Conservation (phyloP, 768 basidiomycete genomes). For the Auricularia sp. region DNA sequence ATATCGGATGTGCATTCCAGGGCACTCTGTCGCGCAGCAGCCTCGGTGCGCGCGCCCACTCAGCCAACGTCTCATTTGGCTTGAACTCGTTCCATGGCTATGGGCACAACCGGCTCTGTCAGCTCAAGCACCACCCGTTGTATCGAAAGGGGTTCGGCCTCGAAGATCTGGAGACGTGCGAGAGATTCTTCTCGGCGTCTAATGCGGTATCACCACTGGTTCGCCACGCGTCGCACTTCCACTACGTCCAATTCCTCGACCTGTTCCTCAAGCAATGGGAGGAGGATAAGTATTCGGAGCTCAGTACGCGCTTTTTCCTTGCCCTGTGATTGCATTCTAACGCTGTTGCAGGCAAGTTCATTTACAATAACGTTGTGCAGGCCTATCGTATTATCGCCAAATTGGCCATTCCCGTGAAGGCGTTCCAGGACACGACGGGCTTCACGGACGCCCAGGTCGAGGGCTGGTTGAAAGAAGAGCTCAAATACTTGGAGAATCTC, state of each 20-base stretch:
- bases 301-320: constrained; percentile 4
- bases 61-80: background rate
- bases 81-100: constrained; percentile 9
- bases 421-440: background rate
- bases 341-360: background rate
- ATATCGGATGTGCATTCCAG: constrained; percentile 1
- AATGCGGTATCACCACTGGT: constrained; percentile 9
- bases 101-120: constrained; percentile 13
- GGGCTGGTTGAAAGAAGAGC: background rate
- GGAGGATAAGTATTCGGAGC: constrained; percentile 11
- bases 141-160: constrained; percentile 9
- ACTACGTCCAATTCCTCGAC: constrained; percentile 8
- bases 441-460: background rate
- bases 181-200: constrained; percentile 11
- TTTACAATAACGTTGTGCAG: background rate
- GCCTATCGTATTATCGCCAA: background rate
- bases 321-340: background rate
- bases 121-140: constrained; percentile 11
- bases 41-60: background rate
- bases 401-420: background rate
- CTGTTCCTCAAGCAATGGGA: constrained; percentile 14
- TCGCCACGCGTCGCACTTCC: constrained; percentile 11
- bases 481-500: background rate
- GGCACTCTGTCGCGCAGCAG: background rate
- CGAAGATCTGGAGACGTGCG: constrained; percentile 13